Base-by-base conservation (phyloP, 257 asterid genomes). In the Solanum peruvianum region DNA sequence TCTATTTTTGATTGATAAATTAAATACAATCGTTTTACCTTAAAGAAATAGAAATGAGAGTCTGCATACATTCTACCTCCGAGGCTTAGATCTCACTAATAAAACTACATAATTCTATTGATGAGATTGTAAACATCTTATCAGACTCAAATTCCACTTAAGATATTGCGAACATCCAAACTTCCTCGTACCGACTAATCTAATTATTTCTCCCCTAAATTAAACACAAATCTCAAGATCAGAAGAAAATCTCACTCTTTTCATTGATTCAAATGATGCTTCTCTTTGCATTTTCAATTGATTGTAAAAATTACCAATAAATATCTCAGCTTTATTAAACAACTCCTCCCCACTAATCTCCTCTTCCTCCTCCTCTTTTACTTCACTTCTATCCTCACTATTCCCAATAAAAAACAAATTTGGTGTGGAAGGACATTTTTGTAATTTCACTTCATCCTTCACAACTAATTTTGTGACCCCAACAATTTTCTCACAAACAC, bases 201-300 rank as follows among this genome's bases (percentile, higher is more conserved):
- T 1, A 10, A 62, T 10, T 2, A 62, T 10, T n/a, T 62, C 75
- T 21, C 5, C 81, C 2, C 5, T 20, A 20, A 11, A 37, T 37
- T 39, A 73, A 73, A 20, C 5, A 62, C 85, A 49, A 88, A 87
- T 16, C 90, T 87, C 52, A 89, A 89, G 29, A 87, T 82, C 84
- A 87, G 72, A 73, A 73, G 18, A 31, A 37, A 73, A 37, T 5
- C 31, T 39, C 16, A 37, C 29, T 73, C 81, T n/a, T 25, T 37
- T 73, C 52, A 73, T 39, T 10, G 56, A 37, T 73, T 73, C 82
- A 73, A 73, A 7, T 73, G 96, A 92, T 4, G 92, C 92, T 77
- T 93, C 92, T 75, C 97, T 93, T 88, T 94, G 98, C 92, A 94
- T 93, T 90, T 91, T 94, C 89, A 94, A 76, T 29, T 94, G 92